Conservation (phyloP, 2,329 filamentous ascomycete genomes). For the Epicoccum sorghinum region DNA sequence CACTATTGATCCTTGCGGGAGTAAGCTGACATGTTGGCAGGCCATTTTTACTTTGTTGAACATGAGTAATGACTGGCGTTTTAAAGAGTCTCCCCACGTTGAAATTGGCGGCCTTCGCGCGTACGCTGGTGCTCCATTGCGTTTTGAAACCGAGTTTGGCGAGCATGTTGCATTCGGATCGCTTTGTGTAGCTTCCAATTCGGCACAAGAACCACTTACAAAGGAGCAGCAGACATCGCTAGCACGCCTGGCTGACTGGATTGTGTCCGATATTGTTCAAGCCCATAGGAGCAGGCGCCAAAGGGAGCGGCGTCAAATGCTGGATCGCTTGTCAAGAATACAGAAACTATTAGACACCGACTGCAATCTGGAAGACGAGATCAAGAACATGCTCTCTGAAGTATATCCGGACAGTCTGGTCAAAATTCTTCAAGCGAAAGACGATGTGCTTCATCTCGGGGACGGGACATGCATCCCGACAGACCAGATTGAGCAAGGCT, state of each 20-base stretch:
- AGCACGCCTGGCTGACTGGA: slow-evolving; percentile 48
- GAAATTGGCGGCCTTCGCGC: slow-evolving; percentile 48
- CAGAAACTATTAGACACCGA: slow-evolving; percentile 29
- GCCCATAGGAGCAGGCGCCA: slow-evolving; percentile 48
- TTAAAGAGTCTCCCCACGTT: slow-evolving; percentile 50
- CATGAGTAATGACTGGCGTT: slow-evolving; percentile 55
- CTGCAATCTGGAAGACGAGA: slow-evolving; percentile 28
- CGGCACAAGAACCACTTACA: slow-evolving; percentile 40
- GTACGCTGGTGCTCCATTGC: slow-evolving; percentile 52
- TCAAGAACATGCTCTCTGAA: slow-evolving; percentile 39
- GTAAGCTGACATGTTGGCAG: slow-evolving; percentile 18
- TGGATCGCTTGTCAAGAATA: slow-evolving; percentile 41
- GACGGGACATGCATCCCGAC: slow-evolving; percentile 34
- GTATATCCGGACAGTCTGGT: slow-evolving; percentile 46
- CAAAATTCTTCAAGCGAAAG: slow-evolving; percentile 31
- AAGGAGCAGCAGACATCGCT: slow-evolving; percentile 41
- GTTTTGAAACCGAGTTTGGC: slow-evolving; percentile 49
- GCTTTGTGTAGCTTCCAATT: slow-evolving; percentile 52
- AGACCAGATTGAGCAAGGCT: slow-evolving; percentile 43
- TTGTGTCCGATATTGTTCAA: slow-evolving; percentile 52
- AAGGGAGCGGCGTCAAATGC: slow-evolving; percentile 48
- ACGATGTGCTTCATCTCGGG: slow-evolving; percentile 32
- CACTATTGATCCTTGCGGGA: slow-evolving; percentile 2
- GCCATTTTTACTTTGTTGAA: slow-evolving; percentile 51
- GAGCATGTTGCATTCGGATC: slow-evolving; percentile 51